Evolutionary conservation across 140 eudicot species (phyloP), one percentile per base, ranked within the genome.

Genomic region (Senecio squalidus): DNA sequence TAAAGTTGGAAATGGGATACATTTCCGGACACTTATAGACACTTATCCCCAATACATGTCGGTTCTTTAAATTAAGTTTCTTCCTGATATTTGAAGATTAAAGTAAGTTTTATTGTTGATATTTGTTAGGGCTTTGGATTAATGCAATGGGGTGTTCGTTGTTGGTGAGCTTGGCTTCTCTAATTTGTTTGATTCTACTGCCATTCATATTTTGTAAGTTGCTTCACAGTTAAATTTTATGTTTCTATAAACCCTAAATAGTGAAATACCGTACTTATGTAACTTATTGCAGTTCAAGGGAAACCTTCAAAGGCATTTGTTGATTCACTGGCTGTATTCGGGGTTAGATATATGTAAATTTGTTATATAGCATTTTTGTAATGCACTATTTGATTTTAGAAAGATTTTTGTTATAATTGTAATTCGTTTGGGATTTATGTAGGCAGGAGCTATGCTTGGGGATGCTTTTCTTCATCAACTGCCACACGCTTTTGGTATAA

Each of bases 381-480:
- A 16, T 39, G 7, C 8, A 34, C 6, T 58, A 31, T 0, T 5
- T 1, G 30, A n/a, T n/a, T n/a, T n/a, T n/a, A n/a, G n/a, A n/a
- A n/a, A n/a, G n/a, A n/a, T n/a, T n/a, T n/a, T n/a, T n/a, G n/a
- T n/a, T n/a, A n/a, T 27, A 18, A 2, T 6, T 54, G n/a, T n/a
- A n/a, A 26, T 39, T 11, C 39, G 21, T 47, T 46, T 78, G 44
- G 44, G 46, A 29, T 55, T 55, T 60, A n/a, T n/a, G n/a, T 83
- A 92, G 98, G 98, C 98, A 4, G 98, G 98, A 76, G 98, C 98
- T 9, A 92, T 86, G 98, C 82, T 92, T 28, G 98, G 98, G 10
- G 95, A 90, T 80, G 98, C 98, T 69, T 90, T 90, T 73, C 93
- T 90, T 73, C 98, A 90, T 78, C 98, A 90, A 63, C 64, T 90